Percentiles rank a stretch among this genome's conserved stretches.
Conservation (phyloP, 495 filamentous ascomycete species). For the Penicillium pancosmium region DNA sequence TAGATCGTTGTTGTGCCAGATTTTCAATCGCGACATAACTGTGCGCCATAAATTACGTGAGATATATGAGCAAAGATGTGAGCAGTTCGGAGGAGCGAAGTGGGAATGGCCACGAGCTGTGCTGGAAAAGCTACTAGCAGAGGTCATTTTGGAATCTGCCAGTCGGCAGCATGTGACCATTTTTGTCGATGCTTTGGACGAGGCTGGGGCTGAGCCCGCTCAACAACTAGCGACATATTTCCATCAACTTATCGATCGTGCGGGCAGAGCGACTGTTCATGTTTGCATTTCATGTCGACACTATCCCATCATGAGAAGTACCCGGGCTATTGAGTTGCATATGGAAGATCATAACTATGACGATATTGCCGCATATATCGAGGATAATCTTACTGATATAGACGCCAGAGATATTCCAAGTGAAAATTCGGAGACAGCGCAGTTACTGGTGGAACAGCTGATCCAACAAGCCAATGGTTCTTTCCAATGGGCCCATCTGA, state of each 20-base stretch:
- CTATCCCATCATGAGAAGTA: neutral
- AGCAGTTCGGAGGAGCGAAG: neutral
- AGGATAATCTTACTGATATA: neutral
- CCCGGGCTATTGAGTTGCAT: neutral
- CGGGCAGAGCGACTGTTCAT: neutral
- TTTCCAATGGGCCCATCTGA: conserved; percentile 4
- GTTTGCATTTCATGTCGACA: neutral
- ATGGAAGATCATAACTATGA: conserved; percentile 1
- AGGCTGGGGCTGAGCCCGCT: neutral
- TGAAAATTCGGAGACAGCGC: neutral
- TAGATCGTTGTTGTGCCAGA: neutral
- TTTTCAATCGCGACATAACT: neutral
- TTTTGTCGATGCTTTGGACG: neutral
- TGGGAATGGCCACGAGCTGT: neutral
- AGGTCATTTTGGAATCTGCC: neutral
- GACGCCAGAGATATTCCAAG: too few relatives aligned
- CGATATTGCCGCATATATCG: conserved; percentile 6
- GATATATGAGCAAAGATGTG: neutral
- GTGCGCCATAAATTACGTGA: neutral
- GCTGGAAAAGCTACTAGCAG: neutral
- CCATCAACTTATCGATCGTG: neutral
- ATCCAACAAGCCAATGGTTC: neutral
- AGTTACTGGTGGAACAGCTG: neutral
- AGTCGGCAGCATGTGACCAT: neutral
- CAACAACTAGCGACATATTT: neutral